Conservation (phyloP, 1,284 basidiomycete genomes). For the Nidula niveotomentosa region DNA sequence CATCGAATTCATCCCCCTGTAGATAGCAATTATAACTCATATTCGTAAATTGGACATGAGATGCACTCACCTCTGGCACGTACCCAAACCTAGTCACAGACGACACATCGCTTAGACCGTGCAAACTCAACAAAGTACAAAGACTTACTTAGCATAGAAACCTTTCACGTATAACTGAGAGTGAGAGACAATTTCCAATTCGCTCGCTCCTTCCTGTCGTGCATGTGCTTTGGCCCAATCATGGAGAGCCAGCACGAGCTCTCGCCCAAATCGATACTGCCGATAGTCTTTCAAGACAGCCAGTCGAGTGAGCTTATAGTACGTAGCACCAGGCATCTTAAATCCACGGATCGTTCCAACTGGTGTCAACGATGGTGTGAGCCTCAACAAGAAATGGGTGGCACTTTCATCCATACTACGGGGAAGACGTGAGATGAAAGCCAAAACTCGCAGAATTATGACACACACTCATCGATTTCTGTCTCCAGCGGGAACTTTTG, state of each 20-base stretch:
- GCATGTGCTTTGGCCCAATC: constrained; percentile 51
- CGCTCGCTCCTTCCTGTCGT: constrained; percentile 15
- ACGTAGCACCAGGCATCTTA: constrained; percentile 24
- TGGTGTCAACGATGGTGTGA: constrained; percentile 55
- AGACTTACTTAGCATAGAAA: constrained; percentile 73
- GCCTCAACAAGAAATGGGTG: constrained; percentile 6
- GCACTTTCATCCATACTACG: no score
- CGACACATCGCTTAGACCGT: background rate
- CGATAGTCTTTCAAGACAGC: constrained; percentile 69
- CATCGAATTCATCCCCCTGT: constrained; percentile 76
- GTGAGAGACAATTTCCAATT: constrained; percentile 50
- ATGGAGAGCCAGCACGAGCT: constrained; percentile 62
- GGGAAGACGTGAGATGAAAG: no score
- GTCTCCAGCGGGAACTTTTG: no score
- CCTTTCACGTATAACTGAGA: constrained; percentile 69
- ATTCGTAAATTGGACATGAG: no score
- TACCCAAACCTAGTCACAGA: constrained; percentile 63
- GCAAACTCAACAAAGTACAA: background rate
- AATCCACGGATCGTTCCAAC: constrained; percentile 66
- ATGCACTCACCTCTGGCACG: constrained; percentile 52
- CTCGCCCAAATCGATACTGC: constrained; percentile 57
- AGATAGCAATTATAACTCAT: background rate
- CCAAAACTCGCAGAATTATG: no score
- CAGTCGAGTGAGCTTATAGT: constrained; percentile 72
- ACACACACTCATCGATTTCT: no score